These are phyloP conservation scores for Allomyces javanicus DNA, from an alignment of 192 early-diverging fungal species.

Conservation along the genomic window DNA sequence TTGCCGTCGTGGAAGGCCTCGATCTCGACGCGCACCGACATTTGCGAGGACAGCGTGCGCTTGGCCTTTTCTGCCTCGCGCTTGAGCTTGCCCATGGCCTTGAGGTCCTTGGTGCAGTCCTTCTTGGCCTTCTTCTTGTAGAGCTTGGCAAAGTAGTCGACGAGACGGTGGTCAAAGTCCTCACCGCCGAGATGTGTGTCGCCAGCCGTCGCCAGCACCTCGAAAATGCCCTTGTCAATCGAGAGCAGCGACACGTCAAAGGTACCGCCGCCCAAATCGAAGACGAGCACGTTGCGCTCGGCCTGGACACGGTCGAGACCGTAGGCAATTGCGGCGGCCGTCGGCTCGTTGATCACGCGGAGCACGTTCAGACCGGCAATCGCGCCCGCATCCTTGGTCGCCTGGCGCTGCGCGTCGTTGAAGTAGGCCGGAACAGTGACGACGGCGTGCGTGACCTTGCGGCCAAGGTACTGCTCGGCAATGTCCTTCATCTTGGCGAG, in stretches of 20 bases:
- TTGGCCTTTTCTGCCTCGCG: constrained; percentile 93
- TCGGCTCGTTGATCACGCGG: constrained; percentile 88
- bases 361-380: constrained; percentile 66
- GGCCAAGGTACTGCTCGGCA: constrained; percentile 69
- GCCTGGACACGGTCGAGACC: constrained; percentile 79
- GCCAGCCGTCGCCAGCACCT: constrained; percentile 84
- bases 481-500: constrained; percentile 87
- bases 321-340: constrained; percentile 86
- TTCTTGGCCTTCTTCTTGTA: constrained; percentile 82
- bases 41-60: constrained; percentile 81
- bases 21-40: constrained; percentile 79
- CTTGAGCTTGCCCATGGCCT: constrained; percentile 86
- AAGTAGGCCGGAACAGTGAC: constrained; percentile 97
- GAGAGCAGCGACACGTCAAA: constrained; percentile 95
- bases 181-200: constrained; percentile 97
- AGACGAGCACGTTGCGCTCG: constrained; percentile 86
- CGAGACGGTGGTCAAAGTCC: constrained; percentile 91
- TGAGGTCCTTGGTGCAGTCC: constrained; percentile 61
- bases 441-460: constrained; percentile 78
- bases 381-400: constrained; percentile 73
- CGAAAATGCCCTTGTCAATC: constrained; percentile 91
- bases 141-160: constrained; percentile 78
- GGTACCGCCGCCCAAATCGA: constrained; percentile 93
- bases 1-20: constrained; percentile 74
- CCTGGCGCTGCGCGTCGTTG: constrained; percentile 89